Evolutionary conservation across 345 rosid species (phyloP).

Genomic region (Rhodamnia rubescens): DNA sequence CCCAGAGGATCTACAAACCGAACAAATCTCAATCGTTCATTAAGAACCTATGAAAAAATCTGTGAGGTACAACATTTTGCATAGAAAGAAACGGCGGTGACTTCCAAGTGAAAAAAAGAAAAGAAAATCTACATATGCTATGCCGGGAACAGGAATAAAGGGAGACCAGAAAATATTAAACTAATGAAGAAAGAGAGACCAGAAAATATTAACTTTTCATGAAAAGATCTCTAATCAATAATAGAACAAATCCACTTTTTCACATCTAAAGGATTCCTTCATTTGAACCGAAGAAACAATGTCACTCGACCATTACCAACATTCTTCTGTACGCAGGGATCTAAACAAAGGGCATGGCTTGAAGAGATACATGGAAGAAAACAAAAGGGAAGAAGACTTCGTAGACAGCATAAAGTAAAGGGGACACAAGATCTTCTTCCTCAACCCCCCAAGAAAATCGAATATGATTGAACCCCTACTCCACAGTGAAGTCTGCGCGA

Average conservation of each 20-base stretch:
- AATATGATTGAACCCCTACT: not conserved
- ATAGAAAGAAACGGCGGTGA: not conserved
- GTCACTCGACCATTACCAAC: not conserved
- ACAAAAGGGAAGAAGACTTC: not conserved
- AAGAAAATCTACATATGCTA: too few species aligned
- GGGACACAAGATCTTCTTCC: not conserved
- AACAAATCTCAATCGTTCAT: not conserved
- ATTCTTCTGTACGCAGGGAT: not conserved
- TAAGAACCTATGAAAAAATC: not conserved
- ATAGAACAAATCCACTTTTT: not conserved
- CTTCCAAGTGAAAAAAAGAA: not conserved
- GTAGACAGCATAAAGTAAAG: not conserved
- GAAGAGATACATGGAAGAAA: not conserved
- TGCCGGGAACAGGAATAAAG: too few species aligned
- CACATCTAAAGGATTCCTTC: not conserved
- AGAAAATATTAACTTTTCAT: too few species aligned
- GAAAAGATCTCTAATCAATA: not conserved
- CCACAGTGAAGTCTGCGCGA: not conserved
- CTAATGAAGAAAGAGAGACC: too few species aligned
- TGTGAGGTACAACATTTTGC: not conserved
- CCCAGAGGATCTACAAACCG: not conserved
- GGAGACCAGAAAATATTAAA: not conserved
- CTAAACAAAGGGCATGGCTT: not conserved
- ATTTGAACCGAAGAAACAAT: not conserved
- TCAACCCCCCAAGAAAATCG: not conserved